Evolutionary conservation across 2,329 filamentous ascomycete genomes (phyloP).

Genomic region (Penicillium freii): DNA sequence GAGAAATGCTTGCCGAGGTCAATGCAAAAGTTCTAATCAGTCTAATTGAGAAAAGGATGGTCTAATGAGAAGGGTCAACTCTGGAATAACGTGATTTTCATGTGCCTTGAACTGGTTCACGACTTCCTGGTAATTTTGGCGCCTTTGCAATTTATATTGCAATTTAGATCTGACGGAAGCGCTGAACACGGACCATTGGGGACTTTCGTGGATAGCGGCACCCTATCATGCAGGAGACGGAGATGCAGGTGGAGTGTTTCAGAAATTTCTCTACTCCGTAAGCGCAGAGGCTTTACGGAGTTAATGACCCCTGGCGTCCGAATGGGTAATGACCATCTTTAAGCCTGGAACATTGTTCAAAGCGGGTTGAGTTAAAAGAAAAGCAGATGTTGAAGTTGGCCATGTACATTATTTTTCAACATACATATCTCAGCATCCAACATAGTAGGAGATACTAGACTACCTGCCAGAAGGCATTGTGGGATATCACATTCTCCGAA

Average conservation of each 20-base stretch:
- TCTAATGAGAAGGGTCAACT: neutral
- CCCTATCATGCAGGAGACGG: neutral
- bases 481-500: neutral
- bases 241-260: slow-evolving; percentile 18
- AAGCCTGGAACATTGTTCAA: neutral
- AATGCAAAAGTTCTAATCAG: neutral
- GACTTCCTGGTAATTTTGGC: neutral
- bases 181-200: neutral
- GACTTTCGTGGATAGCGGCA: neutral
- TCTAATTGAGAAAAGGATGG: neutral
- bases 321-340: neutral
- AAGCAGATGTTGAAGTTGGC: neutral
- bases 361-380: neutral
- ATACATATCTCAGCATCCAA: neutral
- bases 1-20: neutral
- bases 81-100: neutral
- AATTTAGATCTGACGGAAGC: neutral
- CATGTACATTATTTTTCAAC: neutral
- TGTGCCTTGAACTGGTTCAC: neutral
- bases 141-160: neutral
- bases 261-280: slow-evolving; percentile 17
- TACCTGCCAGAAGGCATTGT: neutral
- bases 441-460: neutral
- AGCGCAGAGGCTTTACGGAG: slow-evolving; percentile 10
- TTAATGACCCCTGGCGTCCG: neutral